Evolutionary conservation across 345 rosid species (phyloP), one percentile per base, ranked within the genome.

Genomic region (Nephelium lappaceum): DNA sequence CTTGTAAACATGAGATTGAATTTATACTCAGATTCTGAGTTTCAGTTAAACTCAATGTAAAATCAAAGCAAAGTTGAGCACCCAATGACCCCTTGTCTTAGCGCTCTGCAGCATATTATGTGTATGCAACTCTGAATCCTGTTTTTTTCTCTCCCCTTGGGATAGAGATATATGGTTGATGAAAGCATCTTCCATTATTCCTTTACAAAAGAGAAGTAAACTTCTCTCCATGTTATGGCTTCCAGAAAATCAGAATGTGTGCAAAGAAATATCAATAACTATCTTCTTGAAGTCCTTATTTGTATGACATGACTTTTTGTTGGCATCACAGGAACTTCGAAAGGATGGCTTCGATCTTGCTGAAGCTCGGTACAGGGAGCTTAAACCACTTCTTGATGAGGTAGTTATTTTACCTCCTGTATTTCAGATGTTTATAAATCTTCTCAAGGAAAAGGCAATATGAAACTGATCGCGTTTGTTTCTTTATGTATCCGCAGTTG

Each of bases 311-410:
- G 51, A 71, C 74, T 67, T 72, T 60, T 36, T 74, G 60, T 72
- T 85, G 83, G 57, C 60, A 57, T 76, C 43, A 58, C 89, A 95
- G 98, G 99, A 95, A 87, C 92, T 93, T 73, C 93, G 98, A 5
- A 95, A 88, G 82, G 99, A 95, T 84, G 99, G 98, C 49, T 95
- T 95, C 81, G 98, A 93, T 84, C 97, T 95, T 18, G 98, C 99
- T 24, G 92, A 93, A 75, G 86, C 88, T 80, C 91, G 97, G 55
- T 93, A 92, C 79, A 82, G 84, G 77, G 99, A 95, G 83, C 97
- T 95, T 60, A 92, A 95, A 84, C 98, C 98, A 41, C 82, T 95
- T 86, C 92, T 95, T 11, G 98, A 95, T 61, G 99, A 95, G 97
- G 98, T 95, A 68, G 81, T 47, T 69, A 21, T 72, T 73, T 76